Conservation (phyloP, 2,329 filamentous ascomycete genomes). For the Penicillium concentricum region DNA sequence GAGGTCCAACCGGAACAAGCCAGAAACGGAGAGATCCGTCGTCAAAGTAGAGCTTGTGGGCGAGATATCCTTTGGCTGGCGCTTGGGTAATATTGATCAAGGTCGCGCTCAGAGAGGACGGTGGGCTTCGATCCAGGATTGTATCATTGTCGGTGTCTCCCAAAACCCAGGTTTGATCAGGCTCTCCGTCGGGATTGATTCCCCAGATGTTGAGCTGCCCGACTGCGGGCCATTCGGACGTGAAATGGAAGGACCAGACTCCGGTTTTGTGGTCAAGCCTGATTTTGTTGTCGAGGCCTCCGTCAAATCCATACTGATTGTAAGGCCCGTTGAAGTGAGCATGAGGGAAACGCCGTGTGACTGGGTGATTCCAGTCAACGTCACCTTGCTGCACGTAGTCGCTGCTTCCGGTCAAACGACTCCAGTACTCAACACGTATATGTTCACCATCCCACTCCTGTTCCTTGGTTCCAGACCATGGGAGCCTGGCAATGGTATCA, state of each 20-base stretch:
- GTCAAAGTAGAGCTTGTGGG: slow-evolving; percentile 57
- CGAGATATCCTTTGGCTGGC: slow-evolving; percentile 55
- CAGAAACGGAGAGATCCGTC: slow-evolving; percentile 54
- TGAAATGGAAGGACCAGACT: slow-evolving; percentile 59
- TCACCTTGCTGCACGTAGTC: slow-evolving; percentile 62
- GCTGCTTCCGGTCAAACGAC: slow-evolving; percentile 57
- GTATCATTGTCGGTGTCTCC: slow-evolving; percentile 62
- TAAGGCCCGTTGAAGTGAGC: slow-evolving; percentile 61
- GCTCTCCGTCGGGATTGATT: slow-evolving; percentile 61
- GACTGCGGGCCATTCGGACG: slow-evolving; percentile 62
- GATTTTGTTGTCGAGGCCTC: slow-evolving; percentile 56
- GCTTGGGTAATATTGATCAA: slow-evolving; percentile 59
- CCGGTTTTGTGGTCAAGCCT: slow-evolving; percentile 46
- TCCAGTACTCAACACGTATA: slow-evolving; percentile 64
- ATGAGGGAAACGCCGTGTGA: slow-evolving; percentile 58
- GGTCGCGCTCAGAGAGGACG: slow-evolving; percentile 55
- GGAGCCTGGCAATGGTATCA: slow-evolving; percentile 47
- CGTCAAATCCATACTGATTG: slow-evolving; percentile 65
- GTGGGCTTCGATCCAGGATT: slow-evolving; percentile 61
- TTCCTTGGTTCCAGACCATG: slow-evolving; percentile 57
- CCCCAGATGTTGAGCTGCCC: slow-evolving; percentile 67
- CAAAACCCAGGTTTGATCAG: slow-evolving; percentile 58
- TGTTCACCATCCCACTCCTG: slow-evolving; percentile 64
- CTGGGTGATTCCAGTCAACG: slow-evolving; percentile 34
- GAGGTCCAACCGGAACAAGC: slow-evolving; percentile 53